Percentiles rank a stretch among this genome's conserved stretches.
Conservation (phyloP, 228 moss, liverwort and hornwort species). For the Sphagnum fallax region DNA sequence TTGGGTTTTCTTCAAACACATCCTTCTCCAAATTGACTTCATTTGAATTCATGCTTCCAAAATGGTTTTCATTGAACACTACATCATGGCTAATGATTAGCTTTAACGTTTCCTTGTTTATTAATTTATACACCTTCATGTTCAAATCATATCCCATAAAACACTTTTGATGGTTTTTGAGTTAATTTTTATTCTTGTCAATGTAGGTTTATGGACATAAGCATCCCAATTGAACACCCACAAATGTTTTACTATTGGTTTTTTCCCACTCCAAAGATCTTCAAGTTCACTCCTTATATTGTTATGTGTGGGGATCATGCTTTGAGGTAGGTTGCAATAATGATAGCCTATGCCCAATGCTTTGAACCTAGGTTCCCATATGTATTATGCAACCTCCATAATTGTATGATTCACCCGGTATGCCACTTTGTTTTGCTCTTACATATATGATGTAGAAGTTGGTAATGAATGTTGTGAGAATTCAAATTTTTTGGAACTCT, state of each 20-base stretch:
- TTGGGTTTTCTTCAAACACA: no score
- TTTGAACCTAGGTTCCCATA: neutral
- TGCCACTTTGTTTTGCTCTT: slow-evolving; percentile 6
- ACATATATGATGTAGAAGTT: neutral
- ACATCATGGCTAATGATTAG: slow-evolving; percentile 2
- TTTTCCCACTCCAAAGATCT: neutral
- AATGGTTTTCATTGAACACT: neutral
- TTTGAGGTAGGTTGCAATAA: neutral
- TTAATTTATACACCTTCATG: slow-evolving; percentile 1
- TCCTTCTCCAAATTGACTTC: no score
- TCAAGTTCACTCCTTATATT: neutral
- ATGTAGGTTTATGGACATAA: neutral
- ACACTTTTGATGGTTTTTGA: neutral
- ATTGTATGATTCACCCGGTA: slow-evolving; percentile 2
- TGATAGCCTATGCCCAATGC: neutral
- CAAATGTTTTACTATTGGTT: neutral
- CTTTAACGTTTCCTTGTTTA: neutral
- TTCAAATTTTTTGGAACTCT: neutral
- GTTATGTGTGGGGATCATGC: neutral
- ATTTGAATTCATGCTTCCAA: no score
- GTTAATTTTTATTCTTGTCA: slow-evolving; percentile 1
- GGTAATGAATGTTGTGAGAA: neutral
- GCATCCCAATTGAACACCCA: neutral
- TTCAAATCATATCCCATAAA: neutral
- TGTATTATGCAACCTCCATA: neutral